These are phyloP conservation scores for Tremella mesenterica DNA, from an alignment of 768 basidiomycete species.

Conservation along the genomic window DNA sequence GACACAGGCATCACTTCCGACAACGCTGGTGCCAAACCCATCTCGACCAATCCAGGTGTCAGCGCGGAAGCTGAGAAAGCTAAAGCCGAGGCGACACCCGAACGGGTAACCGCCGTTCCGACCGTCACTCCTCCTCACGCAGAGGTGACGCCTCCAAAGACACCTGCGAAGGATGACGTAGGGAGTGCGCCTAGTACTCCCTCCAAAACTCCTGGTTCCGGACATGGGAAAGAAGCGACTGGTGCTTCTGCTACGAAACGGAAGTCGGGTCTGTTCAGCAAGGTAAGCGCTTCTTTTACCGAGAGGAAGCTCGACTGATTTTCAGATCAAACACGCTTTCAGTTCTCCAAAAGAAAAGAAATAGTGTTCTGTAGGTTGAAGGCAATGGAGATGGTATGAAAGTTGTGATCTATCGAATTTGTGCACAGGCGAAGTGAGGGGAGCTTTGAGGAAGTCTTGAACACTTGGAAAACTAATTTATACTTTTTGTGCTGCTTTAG, in stretches of 20 bases:
- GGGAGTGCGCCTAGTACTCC: not conserved
- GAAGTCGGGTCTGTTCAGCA: constrained; percentile 40
- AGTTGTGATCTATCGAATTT: too few relatives aligned
- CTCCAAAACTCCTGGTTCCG: constrained; percentile 2
- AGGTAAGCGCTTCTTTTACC: constrained; percentile 20
- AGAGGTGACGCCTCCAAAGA: not conserved
- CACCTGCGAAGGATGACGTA: not conserved
- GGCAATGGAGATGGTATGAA: too few relatives aligned
- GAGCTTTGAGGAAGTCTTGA: too few relatives aligned
- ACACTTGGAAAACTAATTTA: too few relatives aligned
- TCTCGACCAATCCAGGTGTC: constrained; percentile 25
- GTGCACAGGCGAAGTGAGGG: too few relatives aligned
- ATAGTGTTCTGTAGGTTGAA: too few relatives aligned
- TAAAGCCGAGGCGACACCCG: constrained; percentile 24
- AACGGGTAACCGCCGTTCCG: not conserved
- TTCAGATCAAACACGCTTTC: constrained; percentile 34
- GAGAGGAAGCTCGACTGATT: not conserved
- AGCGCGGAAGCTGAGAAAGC: constrained; percentile 27
- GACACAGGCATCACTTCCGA: constrained; percentile 10
- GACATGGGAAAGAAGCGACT: too few relatives aligned
- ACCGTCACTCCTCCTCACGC: constrained; percentile 8
- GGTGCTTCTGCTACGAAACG: constrained; percentile 23
- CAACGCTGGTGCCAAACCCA: constrained; percentile 25
- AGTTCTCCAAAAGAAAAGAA: constrained; percentile 31
- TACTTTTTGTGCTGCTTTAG: too few relatives aligned